Base-by-base conservation (phyloP, 2,329 filamentous ascomycete genomes). In the Juglanconis juglandina region DNA sequence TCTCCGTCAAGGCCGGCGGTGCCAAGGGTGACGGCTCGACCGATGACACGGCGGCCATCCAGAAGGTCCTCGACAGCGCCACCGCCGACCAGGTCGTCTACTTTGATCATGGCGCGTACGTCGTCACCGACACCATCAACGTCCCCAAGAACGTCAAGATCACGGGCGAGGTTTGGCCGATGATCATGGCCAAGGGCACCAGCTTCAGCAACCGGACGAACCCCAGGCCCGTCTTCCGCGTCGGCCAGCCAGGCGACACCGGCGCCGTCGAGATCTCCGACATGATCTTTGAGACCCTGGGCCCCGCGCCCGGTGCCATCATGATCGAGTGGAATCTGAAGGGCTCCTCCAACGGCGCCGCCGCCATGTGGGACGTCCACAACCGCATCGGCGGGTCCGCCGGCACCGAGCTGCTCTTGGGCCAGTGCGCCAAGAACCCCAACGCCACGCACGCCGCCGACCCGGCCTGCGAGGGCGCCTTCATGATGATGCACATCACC, bases 311-410 rank as follows among this genome's bases (percentile, higher is more conserved):
- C 0, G 94, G 94, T 66, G 94, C 92, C 17, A 91, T 96, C 69
- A 83, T 97, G 71, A 87, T 97, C 77, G 85, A 97, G 73, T 97
- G 92, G 90, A 97, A 97, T 76, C 79, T 96, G 47, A 86, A 85
- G 48, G 88, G 86, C 41, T 72, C 82, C 66, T 80, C 75, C 58
- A 82, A 87, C 60, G 92, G 91, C 51, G 84, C 86, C 1, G 87
- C 87, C 24, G 94, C 87, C 64, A 87, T 97, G 76, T 99, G 93
- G 91, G 95, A 99, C 69, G 88, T 93, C n/a, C 95, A 99, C 79
- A 89, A 95, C 77, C 91, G 95, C 70, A 85, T 99, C 68, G 94
- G 92, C 68, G 95, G 95, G 48, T 87, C 88, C 58, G 88, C 90
- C 4, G 94, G 94, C 62, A 96, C 93, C 34, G 76, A 90, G 65